These are phyloP conservation scores for Diaporthe caulivora DNA, from an alignment of 2,329 filamentous ascomycete species.

Conservation along the genomic window DNA sequence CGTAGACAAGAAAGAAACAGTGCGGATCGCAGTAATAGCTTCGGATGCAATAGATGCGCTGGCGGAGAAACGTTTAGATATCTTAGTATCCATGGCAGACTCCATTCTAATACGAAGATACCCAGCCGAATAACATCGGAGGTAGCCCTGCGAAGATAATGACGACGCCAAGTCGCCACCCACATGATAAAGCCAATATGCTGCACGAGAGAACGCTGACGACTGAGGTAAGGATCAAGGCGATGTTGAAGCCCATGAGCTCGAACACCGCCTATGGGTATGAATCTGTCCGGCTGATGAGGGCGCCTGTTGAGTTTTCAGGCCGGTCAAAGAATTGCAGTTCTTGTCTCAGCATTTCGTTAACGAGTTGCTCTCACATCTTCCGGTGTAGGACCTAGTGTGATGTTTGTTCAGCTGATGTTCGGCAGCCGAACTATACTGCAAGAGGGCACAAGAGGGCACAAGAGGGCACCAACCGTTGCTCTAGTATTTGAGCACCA, in stretches of 20 bases:
- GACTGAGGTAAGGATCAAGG: neutral
- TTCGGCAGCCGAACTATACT: neutral
- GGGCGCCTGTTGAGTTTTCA: neutral
- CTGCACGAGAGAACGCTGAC: neutral
- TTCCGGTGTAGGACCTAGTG: neutral
- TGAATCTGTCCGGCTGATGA: neutral
- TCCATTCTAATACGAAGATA: neutral
- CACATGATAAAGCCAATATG: neutral
- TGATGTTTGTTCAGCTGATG: neutral
- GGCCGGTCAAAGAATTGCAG: neutral
- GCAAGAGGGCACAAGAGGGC: neutral
- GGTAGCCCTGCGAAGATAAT: neutral
- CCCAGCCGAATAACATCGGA: neutral
- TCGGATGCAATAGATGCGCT: neutral
- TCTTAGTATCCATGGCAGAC: neutral
- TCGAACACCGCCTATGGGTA: neutral
- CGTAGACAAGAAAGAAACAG: neutral
- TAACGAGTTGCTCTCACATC: neutral
- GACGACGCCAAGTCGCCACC: neutral
- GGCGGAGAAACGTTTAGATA: neutral
- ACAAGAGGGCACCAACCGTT: too few species aligned
- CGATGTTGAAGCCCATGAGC: constrained; percentile 6
- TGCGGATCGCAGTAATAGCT: neutral
- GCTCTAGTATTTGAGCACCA: neutral
- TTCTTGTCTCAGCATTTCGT: neutral